Evolutionary conservation across 495 filamentous ascomycete species (phyloP), one percentile per base, ranked within the genome.

Genomic region (Podospora didyma): DNA sequence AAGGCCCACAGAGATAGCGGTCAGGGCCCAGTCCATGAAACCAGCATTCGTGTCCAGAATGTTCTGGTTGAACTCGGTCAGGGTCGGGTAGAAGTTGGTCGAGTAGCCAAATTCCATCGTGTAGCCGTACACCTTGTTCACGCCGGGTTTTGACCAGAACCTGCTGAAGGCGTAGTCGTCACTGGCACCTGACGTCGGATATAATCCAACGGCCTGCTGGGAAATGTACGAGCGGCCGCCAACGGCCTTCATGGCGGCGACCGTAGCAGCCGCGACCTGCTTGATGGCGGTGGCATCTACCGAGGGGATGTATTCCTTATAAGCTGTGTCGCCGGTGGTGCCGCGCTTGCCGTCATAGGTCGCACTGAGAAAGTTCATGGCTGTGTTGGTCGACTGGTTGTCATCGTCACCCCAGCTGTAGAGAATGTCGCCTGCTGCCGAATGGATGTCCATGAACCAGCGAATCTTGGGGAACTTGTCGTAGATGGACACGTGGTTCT

Each of bases 381-480:
- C 53, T 16, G 65, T 51, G 35, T 63, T 54, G 14, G 41, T 59
- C 24, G 57, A 49, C 61, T 75, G 73, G 58, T 69, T 66, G 6
- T 63, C 58, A 49, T 76, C 75, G 58, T 68, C 60, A 16, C 74
- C 73, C 73, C 73, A 78, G 56, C 48, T 57, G 60, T 76, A 75
- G 0, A 78, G 61, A 16, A 77, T 60, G 22, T 59, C 57, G 19
- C 71, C 71, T 26, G 69, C 67, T 42, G 63, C 66, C 4, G 73
- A 75, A 62, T 78, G 75, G 14, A 76, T 54, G 59, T 78, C 75
- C 16, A 76, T 59, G 59, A 72, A 74, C 73, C 73, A 76, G 12
- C 69, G 46, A 24, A 78, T 65, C 31, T 72, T 71, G 41, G 60
- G 41, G 59, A 69, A 75, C 48, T 60, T 59, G 53, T 73, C 71